phyloP scores from a whole-genome alignment of 1,284 basidiomycete species.

The Entoloma clypeatum region DNA sequence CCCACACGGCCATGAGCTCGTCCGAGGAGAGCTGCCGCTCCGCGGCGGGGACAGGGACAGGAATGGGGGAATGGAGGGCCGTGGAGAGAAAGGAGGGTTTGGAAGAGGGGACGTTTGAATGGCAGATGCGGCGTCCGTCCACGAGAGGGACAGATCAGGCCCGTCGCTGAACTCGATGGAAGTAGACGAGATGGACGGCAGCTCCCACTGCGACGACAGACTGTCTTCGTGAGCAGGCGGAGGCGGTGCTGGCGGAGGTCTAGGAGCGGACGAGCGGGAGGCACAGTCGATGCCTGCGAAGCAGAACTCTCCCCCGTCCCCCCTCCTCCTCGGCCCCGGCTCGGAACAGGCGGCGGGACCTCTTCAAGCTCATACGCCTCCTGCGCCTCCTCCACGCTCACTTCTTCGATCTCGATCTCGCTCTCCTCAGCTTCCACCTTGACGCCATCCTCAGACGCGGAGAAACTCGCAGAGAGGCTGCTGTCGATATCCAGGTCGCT shows the following conservation, averaged over 20 bases:
- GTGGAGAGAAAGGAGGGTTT: slow-evolving; percentile 21
- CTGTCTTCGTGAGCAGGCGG: slow-evolving; percentile 29
- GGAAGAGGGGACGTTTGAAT: slow-evolving; percentile 17
- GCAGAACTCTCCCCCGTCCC: slow-evolving; percentile 17
- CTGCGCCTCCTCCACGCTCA: slow-evolving; percentile 47
- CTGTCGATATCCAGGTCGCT: slow-evolving; percentile 41
- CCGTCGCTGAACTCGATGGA: slow-evolving; percentile 34
- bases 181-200: slow-evolving; percentile 46
- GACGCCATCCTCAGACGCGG: too few relatives aligned
- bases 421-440: too few relatives aligned
- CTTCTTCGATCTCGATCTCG: too few relatives aligned
- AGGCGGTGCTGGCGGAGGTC: slow-evolving; percentile 26
- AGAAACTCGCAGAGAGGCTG: slow-evolving; percentile 23
- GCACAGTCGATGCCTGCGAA: too few relatives aligned
- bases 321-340: too few relatives aligned
- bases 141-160: slow-evolving; percentile 38
- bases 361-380: slow-evolving; percentile 44
- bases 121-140: slow-evolving; percentile 31
- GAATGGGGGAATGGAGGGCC: slow-evolving; percentile 16
- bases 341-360: slow-evolving; percentile 38
- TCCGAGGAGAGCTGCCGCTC: slow-evolving; percentile 46
- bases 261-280: slow-evolving; percentile 28
- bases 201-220: slow-evolving; percentile 50
- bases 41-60: slow-evolving; percentile 1
- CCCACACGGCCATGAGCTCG: slow-evolving; percentile 68